Evolutionary conservation across 2,329 filamentous ascomycete species (phyloP).

Genomic region (Fusarium duplospermum): DNA sequence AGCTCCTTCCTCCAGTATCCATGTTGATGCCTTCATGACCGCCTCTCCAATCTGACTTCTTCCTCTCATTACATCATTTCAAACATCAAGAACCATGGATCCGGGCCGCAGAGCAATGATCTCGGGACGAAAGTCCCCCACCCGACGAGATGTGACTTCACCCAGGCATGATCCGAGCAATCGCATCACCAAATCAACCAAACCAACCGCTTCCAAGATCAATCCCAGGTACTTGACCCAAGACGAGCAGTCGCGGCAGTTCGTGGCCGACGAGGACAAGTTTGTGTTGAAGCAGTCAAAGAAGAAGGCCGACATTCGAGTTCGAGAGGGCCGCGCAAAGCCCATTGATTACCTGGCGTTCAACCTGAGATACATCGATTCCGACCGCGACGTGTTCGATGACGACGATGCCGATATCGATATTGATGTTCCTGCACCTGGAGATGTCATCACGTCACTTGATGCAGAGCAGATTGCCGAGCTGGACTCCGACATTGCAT

Average conservation of each 20-base stretch:
- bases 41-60: not conserved
- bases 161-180: conserved; percentile 66
- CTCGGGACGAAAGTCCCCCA: conserved; percentile 56
- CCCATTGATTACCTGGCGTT: conserved; percentile 95
- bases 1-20: conserved; percentile 15
- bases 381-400: conserved; percentile 85
- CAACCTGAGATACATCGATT: conserved; percentile 88
- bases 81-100: conserved; percentile 58
- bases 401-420: conserved; percentile 80
- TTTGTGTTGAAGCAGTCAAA: conserved; percentile 98
- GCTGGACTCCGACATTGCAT: conserved; percentile 82
- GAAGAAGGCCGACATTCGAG: conserved; percentile 96
- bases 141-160: conserved; percentile 63
- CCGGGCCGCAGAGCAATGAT: conserved; percentile 67
- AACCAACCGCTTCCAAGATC: conserved; percentile 44
- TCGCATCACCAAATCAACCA: conserved; percentile 65
- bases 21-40: not conserved
- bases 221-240: conserved; percentile 69
- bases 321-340: conserved; percentile 89
- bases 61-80: conserved; percentile 5
- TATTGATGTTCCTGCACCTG: conserved; percentile 82
- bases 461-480: conserved; percentile 75
- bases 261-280: conserved; percentile 93
- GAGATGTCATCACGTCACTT: conserved; percentile 81
- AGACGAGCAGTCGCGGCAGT: conserved; percentile 82